These are phyloP conservation scores for Populus hybrid DNA, from an alignment of 441 rosid genomes.

Conservation along the genomic window DNA sequence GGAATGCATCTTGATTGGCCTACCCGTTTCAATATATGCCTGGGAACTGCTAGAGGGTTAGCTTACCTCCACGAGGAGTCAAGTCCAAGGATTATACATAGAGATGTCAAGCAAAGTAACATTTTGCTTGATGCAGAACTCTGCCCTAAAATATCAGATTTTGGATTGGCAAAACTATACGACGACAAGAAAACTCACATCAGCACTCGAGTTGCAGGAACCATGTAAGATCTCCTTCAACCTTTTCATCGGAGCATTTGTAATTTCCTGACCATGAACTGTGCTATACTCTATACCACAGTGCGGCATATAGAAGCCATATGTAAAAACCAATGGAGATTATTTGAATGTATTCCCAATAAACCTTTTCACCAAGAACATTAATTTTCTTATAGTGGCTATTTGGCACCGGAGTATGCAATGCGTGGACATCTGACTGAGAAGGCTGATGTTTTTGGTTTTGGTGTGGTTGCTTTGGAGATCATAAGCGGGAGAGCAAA, in stretches of 20 bases:
- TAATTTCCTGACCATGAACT: neutral
- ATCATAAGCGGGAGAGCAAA: conserved; percentile 53
- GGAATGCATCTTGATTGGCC: conserved; percentile 47
- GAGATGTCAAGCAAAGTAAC: conserved; percentile 71
- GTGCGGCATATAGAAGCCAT: neutral
- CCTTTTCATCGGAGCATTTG: neutral
- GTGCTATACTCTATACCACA: neutral
- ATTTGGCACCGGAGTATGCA: conserved; percentile 69
- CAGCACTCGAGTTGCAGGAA: conserved; percentile 66
- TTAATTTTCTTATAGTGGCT: conserved; percentile 42
- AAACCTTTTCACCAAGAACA: neutral
- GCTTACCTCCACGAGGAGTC: conserved; percentile 75
- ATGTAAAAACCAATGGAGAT: neutral
- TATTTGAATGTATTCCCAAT: neutral
- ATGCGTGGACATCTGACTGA: conserved; percentile 56
- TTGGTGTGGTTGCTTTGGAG: conserved; percentile 46
- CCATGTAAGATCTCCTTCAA: conserved; percentile 32
- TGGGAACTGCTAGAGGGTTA: conserved; percentile 65
- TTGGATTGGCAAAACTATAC: conserved; percentile 65
- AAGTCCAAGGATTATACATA: conserved; percentile 57
- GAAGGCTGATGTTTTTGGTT: conserved; percentile 53
- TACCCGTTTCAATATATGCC: conserved; percentile 47
- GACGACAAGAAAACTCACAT: conserved; percentile 65
- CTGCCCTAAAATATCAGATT: conserved; percentile 68
- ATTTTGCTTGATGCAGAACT: conserved; percentile 58